These are phyloP conservation scores for Fomitopsis schrenkii DNA, from an alignment of 1,284 basidiomycete species.

Conservation along the genomic window DNA sequence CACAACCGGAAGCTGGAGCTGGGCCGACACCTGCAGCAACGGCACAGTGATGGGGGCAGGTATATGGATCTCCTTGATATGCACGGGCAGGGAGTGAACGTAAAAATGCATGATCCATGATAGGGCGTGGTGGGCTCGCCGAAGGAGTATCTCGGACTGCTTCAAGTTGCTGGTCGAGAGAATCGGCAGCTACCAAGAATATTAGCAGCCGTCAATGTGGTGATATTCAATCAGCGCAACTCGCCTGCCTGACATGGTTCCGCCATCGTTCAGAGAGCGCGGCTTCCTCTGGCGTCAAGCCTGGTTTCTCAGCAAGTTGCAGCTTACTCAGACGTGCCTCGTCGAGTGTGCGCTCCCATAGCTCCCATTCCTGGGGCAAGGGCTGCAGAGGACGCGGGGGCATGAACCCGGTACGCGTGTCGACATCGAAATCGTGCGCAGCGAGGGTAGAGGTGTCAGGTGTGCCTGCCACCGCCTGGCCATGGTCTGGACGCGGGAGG, in stretches of 20 bases:
- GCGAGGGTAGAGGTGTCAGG: conserved; percentile 85
- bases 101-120: conserved; percentile 88
- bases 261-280: conserved; percentile 59
- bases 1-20: conserved; percentile 85
- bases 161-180: conserved; percentile 48
- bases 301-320: conserved; percentile 49
- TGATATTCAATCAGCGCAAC: conserved; percentile 17
- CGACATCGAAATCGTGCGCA: conserved; percentile 93
- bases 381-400: conserved; percentile 74
- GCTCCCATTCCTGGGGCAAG: conserved; percentile 58
- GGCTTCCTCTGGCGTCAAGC: conserved; percentile 41
- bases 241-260: conserved; percentile 50
- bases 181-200: conserved; percentile 38
- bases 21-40: conserved; percentile 68
- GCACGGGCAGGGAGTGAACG: conserved; percentile 70
- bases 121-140: conserved; percentile 84
- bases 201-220: neutral
- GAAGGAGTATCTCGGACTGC: conserved; percentile 61
- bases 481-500: conserved; percentile 53
- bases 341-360: conserved; percentile 67
- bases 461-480: conserved; percentile 35
- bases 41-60: conserved; percentile 77
- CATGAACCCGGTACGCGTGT: conserved; percentile 90
- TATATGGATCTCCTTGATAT: conserved; percentile 49
- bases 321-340: conserved; percentile 47